A percentile compares a stretch with the other conserved stretches of the same genome.
phyloP scores from a whole-genome alignment of 2,329 filamentous ascomycete genomes.

The Sporothrix brasiliensis region DNA sequence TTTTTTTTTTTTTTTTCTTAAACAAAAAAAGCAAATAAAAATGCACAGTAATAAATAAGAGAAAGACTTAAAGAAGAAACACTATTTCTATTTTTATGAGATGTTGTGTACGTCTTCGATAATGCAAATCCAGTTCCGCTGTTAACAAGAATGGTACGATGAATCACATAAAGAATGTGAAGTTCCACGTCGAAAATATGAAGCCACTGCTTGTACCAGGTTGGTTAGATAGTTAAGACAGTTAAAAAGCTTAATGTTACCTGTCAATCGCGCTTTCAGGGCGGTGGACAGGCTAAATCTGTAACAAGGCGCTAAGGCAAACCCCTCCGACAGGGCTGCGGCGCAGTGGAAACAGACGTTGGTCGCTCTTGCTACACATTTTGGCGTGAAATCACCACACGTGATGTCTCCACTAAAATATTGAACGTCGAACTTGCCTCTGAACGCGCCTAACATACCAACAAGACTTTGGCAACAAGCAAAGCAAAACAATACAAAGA shows the following conservation, averaged over 20 bases:
- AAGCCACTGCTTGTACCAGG: no score
- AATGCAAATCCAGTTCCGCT: no score
- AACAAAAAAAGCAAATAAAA: no score
- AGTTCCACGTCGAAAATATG: no score
- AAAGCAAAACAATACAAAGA: not conserved
- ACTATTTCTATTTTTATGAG: no score
- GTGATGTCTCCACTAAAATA: slow-evolving; percentile 20
- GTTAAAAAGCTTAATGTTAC: slow-evolving; percentile 12
- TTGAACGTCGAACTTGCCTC: slow-evolving; percentile 4
- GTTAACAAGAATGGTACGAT: no score
- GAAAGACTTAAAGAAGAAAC: no score
- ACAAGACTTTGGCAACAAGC: not conserved
- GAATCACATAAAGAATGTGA: no score
- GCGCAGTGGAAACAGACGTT: no score
- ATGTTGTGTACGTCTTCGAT: no score
- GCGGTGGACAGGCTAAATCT: not conserved
- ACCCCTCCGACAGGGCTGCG: slow-evolving; percentile 5
- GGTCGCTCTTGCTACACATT: slow-evolving; percentile 1
- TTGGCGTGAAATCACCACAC: slow-evolving; percentile 7
- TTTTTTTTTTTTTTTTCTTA: no score
- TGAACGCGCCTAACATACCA: not conserved
- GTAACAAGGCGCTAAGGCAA: slow-evolving; percentile 10
- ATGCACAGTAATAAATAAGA: no score
- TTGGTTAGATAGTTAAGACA: not conserved
- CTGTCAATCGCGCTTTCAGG: slow-evolving; percentile 11